Conservation (phyloP, 2,329 filamentous ascomycete species). For the Cladosporium oxysporum region DNA sequence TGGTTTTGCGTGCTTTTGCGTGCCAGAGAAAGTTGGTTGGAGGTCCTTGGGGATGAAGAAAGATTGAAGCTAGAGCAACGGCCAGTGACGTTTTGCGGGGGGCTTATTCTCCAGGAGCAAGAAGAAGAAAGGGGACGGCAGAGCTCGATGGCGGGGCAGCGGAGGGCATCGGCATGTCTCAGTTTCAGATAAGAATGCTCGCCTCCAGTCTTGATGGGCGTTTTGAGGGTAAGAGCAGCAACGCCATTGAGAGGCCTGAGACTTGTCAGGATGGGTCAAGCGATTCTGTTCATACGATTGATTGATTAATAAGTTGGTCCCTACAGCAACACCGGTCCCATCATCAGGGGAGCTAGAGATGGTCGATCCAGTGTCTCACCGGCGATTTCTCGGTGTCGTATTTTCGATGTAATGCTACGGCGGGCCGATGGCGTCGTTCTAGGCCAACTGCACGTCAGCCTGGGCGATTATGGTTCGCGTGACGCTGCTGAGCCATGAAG, state of each 20-base stretch:
- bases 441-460: not conserved
- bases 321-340: not conserved
- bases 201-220: not conserved
- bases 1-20: not conserved
- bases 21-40: not conserved
- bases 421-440: not conserved
- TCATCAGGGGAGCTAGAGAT: not conserved
- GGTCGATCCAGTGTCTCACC: not conserved
- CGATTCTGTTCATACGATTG: not conserved
- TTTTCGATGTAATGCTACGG: not conserved
- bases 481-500: conserved; percentile 3
- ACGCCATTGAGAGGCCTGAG: no score
- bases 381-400: not conserved
- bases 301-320: not conserved
- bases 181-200: not conserved
- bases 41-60: not conserved
- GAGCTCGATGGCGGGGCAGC: not conserved
- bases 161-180: not conserved
- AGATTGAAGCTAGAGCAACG: not conserved
- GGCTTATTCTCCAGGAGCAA: not conserved
- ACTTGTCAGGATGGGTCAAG: no score
- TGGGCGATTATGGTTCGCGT: not conserved
- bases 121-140: not conserved
- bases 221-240: not conserved
- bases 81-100: not conserved